Evolutionary conservation across 345 rosid genomes (phyloP).

Genomic region (Punica granatum): DNA sequence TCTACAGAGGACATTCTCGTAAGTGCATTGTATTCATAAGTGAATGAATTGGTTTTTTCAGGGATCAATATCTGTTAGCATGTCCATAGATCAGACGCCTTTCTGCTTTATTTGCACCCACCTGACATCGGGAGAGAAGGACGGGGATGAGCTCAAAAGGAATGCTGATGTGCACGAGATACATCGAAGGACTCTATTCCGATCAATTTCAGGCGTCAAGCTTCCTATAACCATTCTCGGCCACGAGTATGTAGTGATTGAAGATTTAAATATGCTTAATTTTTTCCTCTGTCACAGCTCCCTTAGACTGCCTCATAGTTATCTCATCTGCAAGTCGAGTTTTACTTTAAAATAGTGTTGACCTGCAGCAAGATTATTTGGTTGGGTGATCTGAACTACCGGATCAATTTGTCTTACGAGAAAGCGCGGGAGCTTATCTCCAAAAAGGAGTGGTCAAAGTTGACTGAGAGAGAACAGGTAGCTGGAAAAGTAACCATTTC

Average conservation of each 20-base stretch:
- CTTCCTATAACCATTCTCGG: slow-evolving; percentile 64
- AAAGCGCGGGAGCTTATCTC: slow-evolving; percentile 55
- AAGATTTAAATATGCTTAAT: background rate
- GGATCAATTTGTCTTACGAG: slow-evolving; percentile 70
- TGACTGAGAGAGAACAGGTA: slow-evolving; percentile 84
- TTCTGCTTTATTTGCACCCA: slow-evolving; percentile 80
- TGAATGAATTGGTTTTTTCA: slow-evolving; percentile 19
- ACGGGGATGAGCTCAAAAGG: slow-evolving; percentile 81
- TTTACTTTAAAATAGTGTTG: slow-evolving; percentile 12
- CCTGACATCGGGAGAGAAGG: slow-evolving; percentile 87
- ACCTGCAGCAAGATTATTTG: slow-evolving; percentile 70
- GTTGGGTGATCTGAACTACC: slow-evolving; percentile 93
- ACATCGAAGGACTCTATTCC: slow-evolving; percentile 69
- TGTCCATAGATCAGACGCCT: slow-evolving; percentile 85
- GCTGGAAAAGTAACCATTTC: background rate
- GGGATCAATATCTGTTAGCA: slow-evolving; percentile 95
- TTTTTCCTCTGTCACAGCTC: background rate
- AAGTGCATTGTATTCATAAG: background rate
- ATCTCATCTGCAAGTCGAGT: background rate
- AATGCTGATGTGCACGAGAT: slow-evolving; percentile 88
- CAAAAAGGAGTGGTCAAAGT: slow-evolving; percentile 55
- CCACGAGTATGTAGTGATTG: slow-evolving; percentile 61
- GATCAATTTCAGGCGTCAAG: slow-evolving; percentile 41
- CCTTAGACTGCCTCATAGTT: background rate
- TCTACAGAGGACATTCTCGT: background rate